Conservation (phyloP, 2,329 filamentous ascomycete species). For the Sporothrix phasma region DNA sequence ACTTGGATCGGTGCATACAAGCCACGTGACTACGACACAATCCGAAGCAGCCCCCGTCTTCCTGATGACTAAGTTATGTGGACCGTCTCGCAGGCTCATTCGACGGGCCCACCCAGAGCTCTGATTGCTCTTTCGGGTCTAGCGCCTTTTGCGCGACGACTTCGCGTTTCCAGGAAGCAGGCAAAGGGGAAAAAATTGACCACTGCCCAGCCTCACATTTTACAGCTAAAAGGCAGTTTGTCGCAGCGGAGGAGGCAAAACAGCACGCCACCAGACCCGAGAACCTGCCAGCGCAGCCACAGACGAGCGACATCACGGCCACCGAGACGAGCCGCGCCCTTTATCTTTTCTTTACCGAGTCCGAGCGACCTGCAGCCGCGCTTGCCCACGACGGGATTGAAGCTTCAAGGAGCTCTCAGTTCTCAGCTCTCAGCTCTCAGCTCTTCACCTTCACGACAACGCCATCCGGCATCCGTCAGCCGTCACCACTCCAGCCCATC, state of each 20-base stretch:
- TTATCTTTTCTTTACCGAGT: background rate
- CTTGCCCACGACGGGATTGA: background rate
- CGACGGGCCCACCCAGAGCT: conserved; percentile 14
- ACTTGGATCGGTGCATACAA: too few relatives aligned
- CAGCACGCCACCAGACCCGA: background rate
- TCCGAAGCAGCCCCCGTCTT: too few relatives aligned
- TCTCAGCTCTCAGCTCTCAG: too few relatives aligned
- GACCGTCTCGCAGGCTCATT: too few relatives aligned
- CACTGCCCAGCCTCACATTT: conserved; percentile 12
- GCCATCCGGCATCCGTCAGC: background rate
- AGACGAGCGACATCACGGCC: background rate
- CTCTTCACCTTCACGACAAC: too few relatives aligned
- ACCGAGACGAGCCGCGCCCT: background rate
- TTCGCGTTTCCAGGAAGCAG: conserved; percentile 22
- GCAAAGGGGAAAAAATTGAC: conserved; percentile 17
- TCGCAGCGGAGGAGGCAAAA: background rate
- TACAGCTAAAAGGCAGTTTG: background rate
- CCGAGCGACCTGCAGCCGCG: background rate
- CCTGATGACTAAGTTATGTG: background rate
- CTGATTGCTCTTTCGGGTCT: conserved; percentile 16
- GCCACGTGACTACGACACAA: too few relatives aligned
- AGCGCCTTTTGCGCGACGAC: conserved; percentile 22
- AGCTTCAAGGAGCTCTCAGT: background rate
- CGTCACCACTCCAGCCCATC: background rate
- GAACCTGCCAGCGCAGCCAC: background rate